Base-by-base conservation (phyloP, 331 rosid genomes). In the Telfairia occidentalis region DNA sequence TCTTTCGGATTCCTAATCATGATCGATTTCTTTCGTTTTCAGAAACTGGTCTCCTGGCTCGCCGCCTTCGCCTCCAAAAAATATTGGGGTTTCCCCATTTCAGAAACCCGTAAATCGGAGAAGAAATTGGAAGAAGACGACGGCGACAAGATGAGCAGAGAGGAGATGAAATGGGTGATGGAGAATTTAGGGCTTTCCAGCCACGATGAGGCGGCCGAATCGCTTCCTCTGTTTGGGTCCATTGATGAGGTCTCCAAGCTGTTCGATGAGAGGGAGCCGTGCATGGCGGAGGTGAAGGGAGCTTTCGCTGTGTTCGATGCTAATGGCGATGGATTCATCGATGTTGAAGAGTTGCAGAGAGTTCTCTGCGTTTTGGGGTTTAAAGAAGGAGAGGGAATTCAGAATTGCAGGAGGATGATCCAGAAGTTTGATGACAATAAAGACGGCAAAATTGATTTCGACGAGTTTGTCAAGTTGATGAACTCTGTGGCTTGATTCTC, bases 231-330 rank as follows among this genome's bases (percentile, higher is more conserved):
- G 28, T 76, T 59, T 16, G 81, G 80, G 70, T 58, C 83, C 58
- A 76, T 78, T 50, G 58, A 71, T 60, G 90, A 86, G 57, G 72
- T 87, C 66, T 79, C 89, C 29, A 80, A 34, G 60, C 69, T 89
- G 85, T 91, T 94, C 85, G 95, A 89, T 13, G 92, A 91, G 74
- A 80, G 79, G 34, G 96, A 90, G 70, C 96, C 98, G 12, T 85
- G 97, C 69, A 38, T 82, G 74, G 90, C 81, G 76, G 98, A 94
- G 80, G 80, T 94, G 78, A 94, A 94, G 78, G 83, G 82, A 74
- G 96, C 97, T 78, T 94, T 94, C 72, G 89, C 87, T 77, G 91
- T 91, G 57, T 91, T 87, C 76, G 98, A 94, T 86, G 79, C 78
- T 74, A 94, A 91, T 76, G 76, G 79, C 76, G 96, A 94, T 82